Evolutionary conservation across 139 green algal species (phyloP), one percentile per base, ranked within the genome.

Genomic region (Yamagishiella unicocca): DNA sequence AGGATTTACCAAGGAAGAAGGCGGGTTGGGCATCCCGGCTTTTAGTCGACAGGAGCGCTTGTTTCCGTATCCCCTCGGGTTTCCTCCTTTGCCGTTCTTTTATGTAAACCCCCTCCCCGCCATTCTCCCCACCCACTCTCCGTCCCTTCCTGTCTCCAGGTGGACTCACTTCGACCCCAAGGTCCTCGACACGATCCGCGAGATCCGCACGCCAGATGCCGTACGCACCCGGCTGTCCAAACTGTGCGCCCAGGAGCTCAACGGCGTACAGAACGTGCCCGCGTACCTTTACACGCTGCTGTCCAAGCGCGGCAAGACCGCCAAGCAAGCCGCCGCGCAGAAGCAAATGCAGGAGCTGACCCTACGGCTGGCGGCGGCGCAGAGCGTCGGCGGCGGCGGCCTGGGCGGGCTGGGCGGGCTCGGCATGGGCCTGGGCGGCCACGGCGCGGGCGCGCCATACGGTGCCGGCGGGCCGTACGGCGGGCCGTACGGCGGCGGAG

Each of bases 271-370:
- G 67, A 87, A 87, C 82, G 82, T 87, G 67, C 89, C 89, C 21
- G 89, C 89, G 29, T 92, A 90, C 85, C 82, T 92, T 19, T 92
- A 90, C 85, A 92, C 89, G 31, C 82, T 92, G 22, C 89, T 92
- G 42, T 89, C 84, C 74, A 92, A 92, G 85, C 67, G 75, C 38
- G 89, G 89, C 54, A 87, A 89, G 74, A 92, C 89, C 25, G 89
- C 89, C 43, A 87, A 89, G 67, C 89, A 92, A 67, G 89, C 89
- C 25, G 89, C 89, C 53, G 82, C 82, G 21, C 74, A 87, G 64
- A 92, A 92, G 86, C 81, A 87, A 45, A 87, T 78, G 64, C 64
- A 78, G 22, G 81, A 87, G 66, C 66, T 87, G 79, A 61, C 79
- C 17, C 27, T 85, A 12, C 40, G 79, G 22, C 40, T 85, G 42